Evolutionary conservation across 306 rosid species (phyloP), one percentile per base, ranked within the genome.

Genomic region (Bauhinia variegata): DNA sequence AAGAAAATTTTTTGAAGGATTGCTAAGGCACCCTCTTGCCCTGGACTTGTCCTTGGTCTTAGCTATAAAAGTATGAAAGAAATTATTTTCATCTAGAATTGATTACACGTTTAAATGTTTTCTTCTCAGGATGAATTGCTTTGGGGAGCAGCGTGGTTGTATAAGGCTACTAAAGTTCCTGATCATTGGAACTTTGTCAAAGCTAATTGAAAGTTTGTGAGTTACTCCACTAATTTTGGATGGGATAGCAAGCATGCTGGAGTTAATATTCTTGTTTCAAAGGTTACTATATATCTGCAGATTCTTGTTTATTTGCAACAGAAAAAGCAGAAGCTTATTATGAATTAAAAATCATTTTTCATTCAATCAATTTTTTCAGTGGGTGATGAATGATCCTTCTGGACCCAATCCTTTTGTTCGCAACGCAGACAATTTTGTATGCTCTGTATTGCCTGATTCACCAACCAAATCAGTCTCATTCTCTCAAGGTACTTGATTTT

Each of bases 81-180:
- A n/a, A n/a, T n/a, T n/a, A n/a, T n/a, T n/a, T n/a, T n/a, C n/a
- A n/a, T n/a, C n/a, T n/a, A n/a, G n/a, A n/a, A n/a, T n/a, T n/a
- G n/a, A n/a, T n/a, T n/a, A n/a, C n/a, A n/a, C n/a, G n/a, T n/a
- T n/a, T n/a, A n/a, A n/a, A 85, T 28, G n/a, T n/a, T n/a, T n/a
- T n/a, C n/a, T n/a, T n/a, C n/a, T n/a, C n/a, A n/a, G n/a, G n/a
- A n/a, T n/a, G 91, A 85, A 44, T 78, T 85, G 70, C 0, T 77
- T 1, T 85, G 91, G 87, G 91, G 76, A 44, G 85, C 87, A 19
- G 32, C 87, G 42, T 85, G 91, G 87, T 47, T 80, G 43, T 65
- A 75, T 48, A 80, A 75, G 61, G 90, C 90, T 4, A 63, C 74
- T 1, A 13, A 42, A 2, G 8, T 0, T 3, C 0, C 12, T 7